These are phyloP conservation scores for Haematococcus sp. DNA, from an alignment of 139 green algal species.

Conservation along the genomic window DNA sequence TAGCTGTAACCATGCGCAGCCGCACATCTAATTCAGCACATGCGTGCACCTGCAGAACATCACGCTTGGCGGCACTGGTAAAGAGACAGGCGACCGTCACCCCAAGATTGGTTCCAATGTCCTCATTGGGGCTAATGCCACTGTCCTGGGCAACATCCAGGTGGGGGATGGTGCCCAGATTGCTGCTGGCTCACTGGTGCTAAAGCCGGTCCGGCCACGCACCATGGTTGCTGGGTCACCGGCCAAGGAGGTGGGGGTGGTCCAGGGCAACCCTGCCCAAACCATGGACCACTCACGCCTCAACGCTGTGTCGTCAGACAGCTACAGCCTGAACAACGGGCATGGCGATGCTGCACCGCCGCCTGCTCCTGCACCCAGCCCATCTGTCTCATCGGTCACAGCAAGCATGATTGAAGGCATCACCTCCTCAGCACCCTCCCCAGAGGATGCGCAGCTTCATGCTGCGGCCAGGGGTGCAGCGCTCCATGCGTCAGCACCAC, in stretches of 20 bases:
- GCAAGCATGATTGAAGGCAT: too few relatives aligned
- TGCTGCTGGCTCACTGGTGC: constrained; percentile 81
- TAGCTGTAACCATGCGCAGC: too few relatives aligned
- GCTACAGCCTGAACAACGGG: too few relatives aligned
- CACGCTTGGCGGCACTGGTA: constrained; percentile 93
- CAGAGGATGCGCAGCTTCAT: too few relatives aligned
- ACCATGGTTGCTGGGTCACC: constrained; percentile 87
- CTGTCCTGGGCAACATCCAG: constrained; percentile 90
- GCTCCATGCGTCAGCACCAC: too few relatives aligned
- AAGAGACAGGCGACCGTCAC: constrained; percentile 91
- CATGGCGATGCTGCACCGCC: too few relatives aligned
- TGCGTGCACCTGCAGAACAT: constrained; percentile 69
- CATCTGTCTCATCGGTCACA: too few relatives aligned
- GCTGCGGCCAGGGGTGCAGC: too few relatives aligned
- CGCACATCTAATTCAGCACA: background rate
- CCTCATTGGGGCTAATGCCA: constrained; percentile 79
- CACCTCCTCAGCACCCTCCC: too few relatives aligned
- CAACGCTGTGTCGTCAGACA: too few relatives aligned
- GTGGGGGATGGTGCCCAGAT: constrained; percentile 87
- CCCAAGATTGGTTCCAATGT: constrained; percentile 91
- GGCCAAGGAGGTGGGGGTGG: constrained; percentile 73
- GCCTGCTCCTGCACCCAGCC: too few relatives aligned
- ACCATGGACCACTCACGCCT: constrained; percentile 43
- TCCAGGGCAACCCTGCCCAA: constrained; percentile 54
- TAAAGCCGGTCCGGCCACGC: constrained; percentile 79